Conservation (phyloP, 176 grass and related monocot species). For the Coix lacrymajobi region DNA sequence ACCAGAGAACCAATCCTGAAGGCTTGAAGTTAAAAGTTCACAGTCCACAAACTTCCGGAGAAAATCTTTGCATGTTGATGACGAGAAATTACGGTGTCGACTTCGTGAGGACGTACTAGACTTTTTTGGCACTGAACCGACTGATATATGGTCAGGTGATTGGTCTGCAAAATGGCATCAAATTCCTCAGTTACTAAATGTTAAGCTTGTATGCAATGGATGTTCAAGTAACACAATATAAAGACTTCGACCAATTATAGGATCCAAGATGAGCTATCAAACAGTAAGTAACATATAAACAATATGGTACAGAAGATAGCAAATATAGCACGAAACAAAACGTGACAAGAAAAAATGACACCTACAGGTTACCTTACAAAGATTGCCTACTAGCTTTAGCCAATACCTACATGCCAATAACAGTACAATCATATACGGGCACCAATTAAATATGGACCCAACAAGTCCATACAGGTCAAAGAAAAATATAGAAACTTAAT, state of each 20-base stretch:
- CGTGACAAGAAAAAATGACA: not conserved
- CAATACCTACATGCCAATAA: not conserved
- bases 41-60: slow-evolving; percentile 87
- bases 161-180: slow-evolving; percentile 30
- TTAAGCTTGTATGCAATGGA: not conserved
- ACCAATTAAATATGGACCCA: not conserved
- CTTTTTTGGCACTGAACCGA: slow-evolving; percentile 53
- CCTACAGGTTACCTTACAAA: not conserved
- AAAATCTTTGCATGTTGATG: slow-evolving; percentile 79
- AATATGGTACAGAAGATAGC: not conserved
- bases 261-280: not conserved
- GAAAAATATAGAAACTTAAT: not conserved
- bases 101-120: slow-evolving; percentile 44
- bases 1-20: slow-evolving; percentile 81
- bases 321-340: not conserved
- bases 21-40: slow-evolving; percentile 71
- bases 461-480: not conserved
- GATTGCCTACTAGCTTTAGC: not conserved
- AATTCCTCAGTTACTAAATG: not conserved
- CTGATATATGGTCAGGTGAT: slow-evolving; percentile 59
- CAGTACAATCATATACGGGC: not conserved
- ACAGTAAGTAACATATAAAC: not conserved
- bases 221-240: not conserved
- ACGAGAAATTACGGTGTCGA: slow-evolving; percentile 46
- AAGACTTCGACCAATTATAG: not conserved